Evolutionary conservation across 495 filamentous ascomycete species (phyloP), one percentile per base, ranked within the genome.

Genomic region (Aspergillus avenaceus): DNA sequence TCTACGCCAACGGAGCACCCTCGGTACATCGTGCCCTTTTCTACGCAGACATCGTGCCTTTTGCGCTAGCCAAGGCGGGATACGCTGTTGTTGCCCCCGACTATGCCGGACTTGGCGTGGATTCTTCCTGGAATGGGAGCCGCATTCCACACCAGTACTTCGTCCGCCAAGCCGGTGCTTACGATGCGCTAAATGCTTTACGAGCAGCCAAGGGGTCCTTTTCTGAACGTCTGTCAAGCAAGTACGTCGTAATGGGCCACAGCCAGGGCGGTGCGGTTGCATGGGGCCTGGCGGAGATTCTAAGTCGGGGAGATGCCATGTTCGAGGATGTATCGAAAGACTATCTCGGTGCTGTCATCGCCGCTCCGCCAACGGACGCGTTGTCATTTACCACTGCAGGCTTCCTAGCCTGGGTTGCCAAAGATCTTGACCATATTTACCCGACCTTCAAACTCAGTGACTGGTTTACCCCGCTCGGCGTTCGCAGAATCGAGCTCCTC

Each of bases 41-140:
- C 63, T 76, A 80, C 32, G 60, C 69, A 19, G 65, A 68, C 51
- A 29, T 62, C 11, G 66, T 65, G 1, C 72, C 76, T 0, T 80
- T 70, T 48, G 53, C 66, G 5, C 58, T 82, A 16, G 78, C 70
- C 0, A 52, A 73, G 8, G 61, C 67, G 3, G 80, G 80, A 11
- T 80, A 76, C 50, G 77, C 71, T 13, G 78, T 81, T 6, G 65
- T 83, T n/a, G 77, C 71, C 0, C 64, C 80, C 2, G 80, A 83
- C 53, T 82, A 79, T 53, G 76, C 74, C 5, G 80, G 80, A 2
- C 67, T 80, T 0, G 80, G 80, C 24, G 65, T 81, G 25, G 54
- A 50, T 26, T 64, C 54, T n/a, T 56, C 54, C 14, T 58, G 60
- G 45, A 56, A 67, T 29, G 70, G 67, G 9, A 64, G 59, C 28